phyloP scores from a whole-genome alignment of 345 rosid species.

The Raphanus raphanistrum region DNA sequence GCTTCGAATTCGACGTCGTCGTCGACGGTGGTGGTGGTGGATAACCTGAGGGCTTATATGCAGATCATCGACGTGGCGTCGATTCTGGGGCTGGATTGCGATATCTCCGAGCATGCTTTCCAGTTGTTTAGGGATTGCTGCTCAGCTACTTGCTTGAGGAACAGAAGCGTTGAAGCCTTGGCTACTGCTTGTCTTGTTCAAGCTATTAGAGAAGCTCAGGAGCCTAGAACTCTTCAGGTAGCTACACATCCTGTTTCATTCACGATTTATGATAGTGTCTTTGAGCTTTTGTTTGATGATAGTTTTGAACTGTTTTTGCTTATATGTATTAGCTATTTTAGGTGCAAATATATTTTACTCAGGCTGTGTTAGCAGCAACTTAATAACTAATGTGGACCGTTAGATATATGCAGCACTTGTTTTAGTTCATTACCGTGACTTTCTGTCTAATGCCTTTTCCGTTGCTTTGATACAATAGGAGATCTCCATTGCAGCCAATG shows the following conservation, averaged over 20 bases:
- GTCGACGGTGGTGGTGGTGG: neutral
- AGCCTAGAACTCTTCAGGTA: neutral
- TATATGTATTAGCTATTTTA: neutral
- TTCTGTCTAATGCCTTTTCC: neutral
- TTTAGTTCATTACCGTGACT: neutral
- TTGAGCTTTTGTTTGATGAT: no score
- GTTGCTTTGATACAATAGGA: conserved; percentile 53
- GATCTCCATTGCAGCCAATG: conserved; percentile 93
- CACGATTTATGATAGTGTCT: no score
- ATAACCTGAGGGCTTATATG: neutral
- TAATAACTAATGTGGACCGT: no score
- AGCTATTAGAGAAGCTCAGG: neutral
- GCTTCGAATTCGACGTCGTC: neutral
- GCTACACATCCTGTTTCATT: neutral
- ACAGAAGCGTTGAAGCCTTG: neutral
- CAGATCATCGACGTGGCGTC: neutral
- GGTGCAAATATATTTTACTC: neutral
- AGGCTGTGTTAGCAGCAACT: neutral
- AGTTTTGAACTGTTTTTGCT: neutral
- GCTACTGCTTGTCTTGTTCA: neutral
- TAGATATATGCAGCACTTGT: neutral
- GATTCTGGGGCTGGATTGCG: neutral
- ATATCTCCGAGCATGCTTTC: neutral
- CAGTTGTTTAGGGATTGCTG: neutral
- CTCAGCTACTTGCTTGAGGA: neutral